Evolutionary conservation across 1,139 yeast species (phyloP).

Genomic region (Taphrina sp.): DNA sequence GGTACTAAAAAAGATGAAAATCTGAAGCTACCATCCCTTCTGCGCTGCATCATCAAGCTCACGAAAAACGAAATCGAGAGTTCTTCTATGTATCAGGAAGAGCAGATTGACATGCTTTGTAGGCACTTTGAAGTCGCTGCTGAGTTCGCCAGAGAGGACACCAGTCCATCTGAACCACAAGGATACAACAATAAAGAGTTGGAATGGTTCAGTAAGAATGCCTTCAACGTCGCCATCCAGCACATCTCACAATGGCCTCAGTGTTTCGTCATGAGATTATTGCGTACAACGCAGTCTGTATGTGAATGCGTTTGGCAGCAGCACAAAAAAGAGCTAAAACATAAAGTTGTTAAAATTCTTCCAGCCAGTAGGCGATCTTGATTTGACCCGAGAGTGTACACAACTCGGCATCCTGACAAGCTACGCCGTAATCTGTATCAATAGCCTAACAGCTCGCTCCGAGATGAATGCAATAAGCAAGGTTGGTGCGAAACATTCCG

Average conservation of each 20-base stretch:
- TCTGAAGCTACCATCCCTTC: constrained; percentile 9
- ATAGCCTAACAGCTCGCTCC: too few species aligned
- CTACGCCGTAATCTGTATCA: too few species aligned
- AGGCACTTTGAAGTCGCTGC: constrained; percentile 34
- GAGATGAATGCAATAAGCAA: too few species aligned
- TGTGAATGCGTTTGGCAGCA: too few species aligned
- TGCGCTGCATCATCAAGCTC: constrained; percentile 35
- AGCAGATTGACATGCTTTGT: constrained; percentile 30
- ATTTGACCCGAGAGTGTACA: too few species aligned
- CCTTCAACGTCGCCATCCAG: constrained; percentile 36
- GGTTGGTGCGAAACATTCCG: too few species aligned
- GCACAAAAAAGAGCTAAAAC: too few species aligned
- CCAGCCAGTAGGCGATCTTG: too few species aligned
- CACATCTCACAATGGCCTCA: constrained; percentile 2
- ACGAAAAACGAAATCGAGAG: constrained; percentile 24
- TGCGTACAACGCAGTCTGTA: too few species aligned
- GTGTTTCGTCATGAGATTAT: background rate
- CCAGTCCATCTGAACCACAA: background rate
- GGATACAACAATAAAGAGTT: constrained; percentile 34
- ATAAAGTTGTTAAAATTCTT: too few species aligned
- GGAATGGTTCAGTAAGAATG: constrained; percentile 37
- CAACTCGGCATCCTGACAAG: too few species aligned
- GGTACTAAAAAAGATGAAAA: background rate
- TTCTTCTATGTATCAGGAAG: background rate
- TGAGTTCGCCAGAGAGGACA: background rate